Conservation (phyloP, 768 basidiomycete species). For the Baorangia bicolor region DNA sequence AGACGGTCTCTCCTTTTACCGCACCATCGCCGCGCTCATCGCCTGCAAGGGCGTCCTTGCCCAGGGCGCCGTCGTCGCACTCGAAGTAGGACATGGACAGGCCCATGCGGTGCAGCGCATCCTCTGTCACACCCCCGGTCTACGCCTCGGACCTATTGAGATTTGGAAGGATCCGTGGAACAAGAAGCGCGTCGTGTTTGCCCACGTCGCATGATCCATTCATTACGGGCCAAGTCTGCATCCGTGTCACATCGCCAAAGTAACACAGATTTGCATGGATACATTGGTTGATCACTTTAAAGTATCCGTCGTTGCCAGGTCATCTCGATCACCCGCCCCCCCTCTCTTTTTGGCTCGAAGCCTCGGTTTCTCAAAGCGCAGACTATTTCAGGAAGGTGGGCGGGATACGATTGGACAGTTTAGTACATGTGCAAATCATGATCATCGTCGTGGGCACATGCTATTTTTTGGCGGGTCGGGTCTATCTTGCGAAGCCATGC, state of each 20-base stretch:
- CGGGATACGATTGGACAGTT: not conserved
- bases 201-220: slow-evolving; percentile 36
- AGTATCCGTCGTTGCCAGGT: slow-evolving; percentile 9
- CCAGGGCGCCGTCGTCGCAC: slow-evolving; percentile 55
- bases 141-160: slow-evolving; percentile 44
- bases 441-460: slow-evolving; percentile 8
- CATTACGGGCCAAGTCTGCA: not conserved
- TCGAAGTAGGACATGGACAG: slow-evolving; percentile 81
- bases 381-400: slow-evolving; percentile 4
- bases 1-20: slow-evolving; percentile 69
- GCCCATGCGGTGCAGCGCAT: slow-evolving; percentile 60
- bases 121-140: slow-evolving; percentile 45
- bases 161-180: slow-evolving; percentile 85
- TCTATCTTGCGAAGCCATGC: not conserved
- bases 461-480: not conserved
- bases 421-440: slow-evolving; percentile 9
- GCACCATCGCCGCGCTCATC: slow-evolving; percentile 63
- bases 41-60: slow-evolving; percentile 50
- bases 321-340: slow-evolving; percentile 10
- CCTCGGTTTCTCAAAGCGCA: slow-evolving; percentile 3
- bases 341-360: slow-evolving; percentile 1
- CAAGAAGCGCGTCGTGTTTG: slow-evolving; percentile 69
- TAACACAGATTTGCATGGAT: slow-evolving; percentile 10
- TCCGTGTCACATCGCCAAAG: not conserved
- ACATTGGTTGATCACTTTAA: slow-evolving; percentile 6